Conservation (phyloP, 176 grass and related monocot genomes). For the Typha latifolia region DNA sequence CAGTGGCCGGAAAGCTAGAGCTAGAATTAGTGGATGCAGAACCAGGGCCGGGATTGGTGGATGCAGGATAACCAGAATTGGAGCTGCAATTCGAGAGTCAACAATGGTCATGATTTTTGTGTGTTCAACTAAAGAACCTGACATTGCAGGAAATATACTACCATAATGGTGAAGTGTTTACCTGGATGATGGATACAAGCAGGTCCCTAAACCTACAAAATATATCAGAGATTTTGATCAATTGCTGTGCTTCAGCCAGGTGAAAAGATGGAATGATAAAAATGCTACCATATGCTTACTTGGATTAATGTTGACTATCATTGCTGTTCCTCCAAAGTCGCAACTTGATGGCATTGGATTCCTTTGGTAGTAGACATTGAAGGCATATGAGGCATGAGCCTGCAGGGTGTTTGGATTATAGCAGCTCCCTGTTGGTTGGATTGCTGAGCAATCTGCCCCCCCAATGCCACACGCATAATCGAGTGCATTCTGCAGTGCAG, state of each 20-base stretch:
- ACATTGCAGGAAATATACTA: neutral
- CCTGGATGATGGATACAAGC: slow-evolving; percentile 61
- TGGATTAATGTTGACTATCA: slow-evolving; percentile 79
- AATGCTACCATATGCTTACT: slow-evolving; percentile 31
- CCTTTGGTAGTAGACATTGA: slow-evolving; percentile 88
- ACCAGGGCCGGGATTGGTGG: slow-evolving; percentile 16
- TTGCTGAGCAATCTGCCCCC: slow-evolving; percentile 63
- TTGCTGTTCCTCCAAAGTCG: slow-evolving; percentile 79
- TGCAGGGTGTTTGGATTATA: slow-evolving; percentile 74
- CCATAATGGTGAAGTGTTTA: slow-evolving; percentile 15
- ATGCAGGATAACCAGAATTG: slow-evolving; percentile 27
- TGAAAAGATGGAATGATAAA: neutral
- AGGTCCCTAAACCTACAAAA: slow-evolving; percentile 62
- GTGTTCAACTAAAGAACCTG: neutral
- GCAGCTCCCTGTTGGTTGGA: slow-evolving; percentile 77
- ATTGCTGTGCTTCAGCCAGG: neutral
- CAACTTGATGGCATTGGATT: slow-evolving; percentile 80
- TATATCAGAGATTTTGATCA: slow-evolving; percentile 1
- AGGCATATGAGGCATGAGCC: slow-evolving; percentile 85
- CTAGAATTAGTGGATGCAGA: slow-evolving; percentile 9
- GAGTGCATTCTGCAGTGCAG: slow-evolving; percentile 44
- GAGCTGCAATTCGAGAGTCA: slow-evolving; percentile 19
- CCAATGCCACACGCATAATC: slow-evolving; percentile 88
- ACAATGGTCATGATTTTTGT: neutral
- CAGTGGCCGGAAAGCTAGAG: neutral